phyloP scores from a whole-genome alignment of 306 rosid genomes.

The Luffa acutangula region DNA sequence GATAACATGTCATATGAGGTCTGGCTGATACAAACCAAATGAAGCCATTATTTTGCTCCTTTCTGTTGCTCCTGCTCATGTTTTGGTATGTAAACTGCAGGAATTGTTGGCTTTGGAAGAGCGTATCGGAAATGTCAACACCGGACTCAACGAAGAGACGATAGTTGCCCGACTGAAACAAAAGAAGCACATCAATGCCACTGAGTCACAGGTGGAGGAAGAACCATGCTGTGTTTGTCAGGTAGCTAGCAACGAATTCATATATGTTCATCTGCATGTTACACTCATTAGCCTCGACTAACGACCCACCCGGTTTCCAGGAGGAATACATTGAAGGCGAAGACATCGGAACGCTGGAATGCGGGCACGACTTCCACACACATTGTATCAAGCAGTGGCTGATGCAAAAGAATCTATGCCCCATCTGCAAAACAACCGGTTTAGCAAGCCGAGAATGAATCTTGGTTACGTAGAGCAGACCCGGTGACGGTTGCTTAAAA shows the following conservation, averaged over 20 bases:
- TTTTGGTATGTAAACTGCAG: slow-evolving; percentile 19
- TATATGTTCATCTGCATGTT: background rate
- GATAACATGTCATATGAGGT: slow-evolving; percentile 99
- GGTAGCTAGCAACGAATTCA: slow-evolving; percentile 38
- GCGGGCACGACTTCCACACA: slow-evolving; percentile 77
- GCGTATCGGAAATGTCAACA: slow-evolving; percentile 88
- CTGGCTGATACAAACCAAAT: background rate
- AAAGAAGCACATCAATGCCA: slow-evolving; percentile 30
- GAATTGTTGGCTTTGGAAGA: slow-evolving; percentile 92
- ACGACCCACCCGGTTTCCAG: slow-evolving; percentile 19
- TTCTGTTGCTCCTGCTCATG: background rate
- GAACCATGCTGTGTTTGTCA: slow-evolving; percentile 97
- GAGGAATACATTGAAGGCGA: slow-evolving; percentile 67
- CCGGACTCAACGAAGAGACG: slow-evolving; percentile 76
- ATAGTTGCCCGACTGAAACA: slow-evolving; percentile 43
- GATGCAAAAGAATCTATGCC: slow-evolving; percentile 81
- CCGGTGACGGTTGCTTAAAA: background rate
- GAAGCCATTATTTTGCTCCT: background rate
- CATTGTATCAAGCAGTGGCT: slow-evolving; percentile 80
- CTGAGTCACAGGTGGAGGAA: slow-evolving; percentile 35
- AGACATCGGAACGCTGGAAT: slow-evolving; percentile 59
- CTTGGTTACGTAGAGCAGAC: background rate
- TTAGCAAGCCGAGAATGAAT: slow-evolving; percentile 37
- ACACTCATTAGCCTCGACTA: background rate
- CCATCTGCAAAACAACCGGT: slow-evolving; percentile 88